Base-by-base conservation (phyloP, 345 rosid genomes). In the Populus deltoides region DNA sequence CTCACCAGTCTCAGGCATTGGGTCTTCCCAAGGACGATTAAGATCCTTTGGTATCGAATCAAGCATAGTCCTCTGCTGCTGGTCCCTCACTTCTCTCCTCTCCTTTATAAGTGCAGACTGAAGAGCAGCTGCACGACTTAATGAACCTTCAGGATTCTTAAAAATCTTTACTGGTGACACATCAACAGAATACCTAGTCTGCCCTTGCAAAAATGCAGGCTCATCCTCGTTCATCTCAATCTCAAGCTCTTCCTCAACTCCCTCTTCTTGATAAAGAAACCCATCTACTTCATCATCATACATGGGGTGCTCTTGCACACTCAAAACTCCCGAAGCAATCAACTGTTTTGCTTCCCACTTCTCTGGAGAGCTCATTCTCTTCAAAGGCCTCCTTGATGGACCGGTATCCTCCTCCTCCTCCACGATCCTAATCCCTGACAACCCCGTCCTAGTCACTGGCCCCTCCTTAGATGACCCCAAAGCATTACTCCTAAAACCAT, bases 21-120 rank as follows among this genome's bases (percentile, higher is more conserved):
- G 97, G 61, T 92, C 98, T 87, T 93, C 98, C 99, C 98, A 95
- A 22, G 96, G 95, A 77, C 94, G 96, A 90, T 95, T 95, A 78
- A 95, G 91, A 93, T 95, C 99, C 87, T 95, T 93, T 2, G 97
- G 98, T 43, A 95, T 93, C 4, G 91, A 92, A 84, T 95, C 98
- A 75, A 95, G 93, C 97, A 93, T 91, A 9, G 94, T 91, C 78
- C 96, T 86, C 79, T 91, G 97, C 84, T 92, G 96, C 78, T 95
- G 93, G 71, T 91, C 98, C 78, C 90, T 76, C 39, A 93, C 89
- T 79, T 95, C 96, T 85, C 92, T 88, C 68, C 94, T 81, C 75
- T 93, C 98, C 87, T 95, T 93, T 31, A 91, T 88, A 39, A 93
- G 92, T 8, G 99, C 94, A 77, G 98, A 93, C 82, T 93, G 99